Evolutionary conservation across 768 basidiomycete species (phyloP), one percentile per base, ranked within the genome.

Genomic region (Cystofilobasidium capitatum): DNA sequence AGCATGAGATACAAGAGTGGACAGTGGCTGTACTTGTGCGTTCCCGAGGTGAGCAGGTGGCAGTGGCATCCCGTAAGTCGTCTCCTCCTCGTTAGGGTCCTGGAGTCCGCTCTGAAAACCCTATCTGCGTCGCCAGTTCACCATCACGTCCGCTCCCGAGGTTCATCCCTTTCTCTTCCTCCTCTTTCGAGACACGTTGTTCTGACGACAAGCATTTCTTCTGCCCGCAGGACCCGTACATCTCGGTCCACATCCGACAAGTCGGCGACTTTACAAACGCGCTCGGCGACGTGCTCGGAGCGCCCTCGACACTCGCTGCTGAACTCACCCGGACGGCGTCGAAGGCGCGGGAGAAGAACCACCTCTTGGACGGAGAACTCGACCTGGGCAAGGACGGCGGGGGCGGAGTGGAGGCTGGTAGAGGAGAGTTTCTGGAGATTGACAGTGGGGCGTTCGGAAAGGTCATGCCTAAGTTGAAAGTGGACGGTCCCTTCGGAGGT

Each of bases 61-160:
- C 91, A 96, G 75, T 97, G 91, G 91, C 92, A 94, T 78, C 92
- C 93, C n/a, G 91, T 92, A 72, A 73, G 88, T 81, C n/a, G 62
- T n/a, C 62, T 44, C 51, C 57, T 36, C 37, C 37, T 51, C 31
- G 37, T 12, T 44, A 29, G 10, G 54, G 55, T 14, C 29, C 45
- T 42, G 54, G 60, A 71, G 44, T 71, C 58, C 26, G 10, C 58
- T 31, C 44, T 58, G 42, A 14, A 47, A 14, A 20, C 0, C n/a
- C 51, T 24, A 8, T 60, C 26, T 40, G 36, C 49, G 58, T n/a
- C 33, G 12, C 26, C 73, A 91, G 88, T 93, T 94, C 78, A 92
- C 91, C 44, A 93, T 93, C 79, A 91, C 91, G 0, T 93, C 91
- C 44, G 90, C 92, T 17, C 92, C 92, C 3, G 90, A 92, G 72